Conservation (phyloP, 2,329 filamentous ascomycete genomes). For the Lasiodiplodia hormozganensis region DNA sequence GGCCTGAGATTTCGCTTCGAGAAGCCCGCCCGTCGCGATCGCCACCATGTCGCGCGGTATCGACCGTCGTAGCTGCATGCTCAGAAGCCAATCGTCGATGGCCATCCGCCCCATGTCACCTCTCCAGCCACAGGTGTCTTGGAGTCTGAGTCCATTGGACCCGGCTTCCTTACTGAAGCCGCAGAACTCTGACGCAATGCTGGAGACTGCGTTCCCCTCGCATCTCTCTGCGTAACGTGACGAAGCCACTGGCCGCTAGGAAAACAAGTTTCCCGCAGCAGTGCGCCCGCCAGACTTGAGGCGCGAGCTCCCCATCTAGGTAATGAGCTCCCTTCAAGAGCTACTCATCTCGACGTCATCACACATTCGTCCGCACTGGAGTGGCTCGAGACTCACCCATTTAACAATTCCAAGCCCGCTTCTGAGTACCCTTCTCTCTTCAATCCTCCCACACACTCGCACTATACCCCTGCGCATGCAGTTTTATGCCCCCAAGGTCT, state of each 20-base stretch:
- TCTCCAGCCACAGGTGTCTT: constrained; percentile 25
- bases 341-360: constrained; percentile 44
- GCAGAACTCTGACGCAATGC: constrained; percentile 27
- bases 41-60: constrained; percentile 8
- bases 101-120: constrained; percentile 6
- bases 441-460: constrained; percentile 27
- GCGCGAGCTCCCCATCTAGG: constrained; percentile 39
- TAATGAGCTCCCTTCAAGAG: constrained; percentile 7
- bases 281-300: constrained; percentile 34
- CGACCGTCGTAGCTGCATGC: constrained; percentile 14
- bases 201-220: constrained; percentile 17
- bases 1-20: constrained; percentile 18
- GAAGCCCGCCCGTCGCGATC: constrained; percentile 18
- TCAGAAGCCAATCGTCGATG: constrained; percentile 19
- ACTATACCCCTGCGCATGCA: constrained; percentile 41
- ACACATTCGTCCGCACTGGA: background rate
- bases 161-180: constrained; percentile 4
- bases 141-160: constrained; percentile 3
- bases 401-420: constrained; percentile 21
- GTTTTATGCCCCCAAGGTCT: constrained; percentile 58
- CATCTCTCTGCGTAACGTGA: constrained; percentile 26
- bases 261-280: constrained; percentile 48
- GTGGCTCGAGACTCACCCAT: constrained; percentile 7
- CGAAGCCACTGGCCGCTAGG: constrained; percentile 21
- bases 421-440: constrained; percentile 2